Evolutionary conservation across 2,329 filamentous ascomycete genomes (phyloP).

Genomic region (Scopulariopsis brevicaulis): DNA sequence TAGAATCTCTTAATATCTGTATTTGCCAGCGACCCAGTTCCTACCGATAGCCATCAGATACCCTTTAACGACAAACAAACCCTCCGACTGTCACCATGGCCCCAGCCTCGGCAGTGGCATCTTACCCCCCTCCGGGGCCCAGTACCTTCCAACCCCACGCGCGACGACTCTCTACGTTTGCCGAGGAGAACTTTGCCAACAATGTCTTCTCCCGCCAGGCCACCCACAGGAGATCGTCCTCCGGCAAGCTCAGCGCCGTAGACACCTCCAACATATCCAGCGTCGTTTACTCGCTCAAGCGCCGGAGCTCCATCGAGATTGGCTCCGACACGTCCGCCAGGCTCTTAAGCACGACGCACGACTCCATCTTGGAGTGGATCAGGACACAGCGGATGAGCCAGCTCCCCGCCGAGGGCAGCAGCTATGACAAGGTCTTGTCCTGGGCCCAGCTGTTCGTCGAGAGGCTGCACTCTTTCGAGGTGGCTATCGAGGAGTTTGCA

Average conservation of each 20-base stretch:
- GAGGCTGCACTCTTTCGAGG: conserved; percentile 21
- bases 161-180: too few species aligned
- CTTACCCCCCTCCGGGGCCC: too few species aligned
- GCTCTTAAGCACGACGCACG: conserved; percentile 14
- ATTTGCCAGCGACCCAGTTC: too few species aligned
- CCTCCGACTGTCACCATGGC: too few species aligned
- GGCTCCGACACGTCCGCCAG: conserved; percentile 15
- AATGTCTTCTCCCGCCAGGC: not conserved
- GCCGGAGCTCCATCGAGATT: conserved; percentile 16
- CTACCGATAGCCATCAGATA: too few species aligned
- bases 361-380: conserved; percentile 22
- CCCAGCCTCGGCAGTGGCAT: too few species aligned
- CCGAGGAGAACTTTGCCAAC: too few species aligned
- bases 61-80: too few species aligned
- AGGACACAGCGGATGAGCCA: conserved; percentile 22
- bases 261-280: conserved; percentile 17
- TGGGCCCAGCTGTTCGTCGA: conserved; percentile 26
- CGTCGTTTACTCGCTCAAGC: conserved; percentile 16
- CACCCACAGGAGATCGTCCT: not conserved
- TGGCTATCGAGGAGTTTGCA: conserved; percentile 20
- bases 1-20: too few species aligned
- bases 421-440: conserved; percentile 24
- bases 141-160: too few species aligned
- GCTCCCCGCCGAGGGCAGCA: conserved; percentile 24
- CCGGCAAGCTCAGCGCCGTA: not conserved